Evolutionary conservation across 1,139 yeast genomes (phyloP).

Genomic region (Candida gigantensis): DNA sequence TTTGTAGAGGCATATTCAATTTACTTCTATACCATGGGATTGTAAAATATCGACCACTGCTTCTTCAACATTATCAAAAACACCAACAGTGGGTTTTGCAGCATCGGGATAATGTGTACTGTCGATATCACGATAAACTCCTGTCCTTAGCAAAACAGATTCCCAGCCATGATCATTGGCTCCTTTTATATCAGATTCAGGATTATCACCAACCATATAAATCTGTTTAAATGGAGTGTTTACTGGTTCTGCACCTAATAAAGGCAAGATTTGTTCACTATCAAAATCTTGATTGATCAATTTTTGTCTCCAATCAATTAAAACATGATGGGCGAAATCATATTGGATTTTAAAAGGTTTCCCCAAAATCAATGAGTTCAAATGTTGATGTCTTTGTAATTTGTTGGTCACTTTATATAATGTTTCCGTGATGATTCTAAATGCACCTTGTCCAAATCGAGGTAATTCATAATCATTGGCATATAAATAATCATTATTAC

Average conservation of each 20-base stretch:
- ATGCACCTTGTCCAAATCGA: conserved; percentile 92
- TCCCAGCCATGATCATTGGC: conserved; percentile 90
- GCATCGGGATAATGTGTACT: conserved; percentile 27
- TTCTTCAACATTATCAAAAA: conserved; percentile 48
- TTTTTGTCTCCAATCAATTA: conserved; percentile 58
- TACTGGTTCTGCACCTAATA: conserved; percentile 35
- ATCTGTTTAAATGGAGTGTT: conserved; percentile 55
- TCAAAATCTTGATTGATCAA: conserved; percentile 21
- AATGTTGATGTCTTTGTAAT: conserved; percentile 35
- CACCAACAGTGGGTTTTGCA: conserved; percentile 50
- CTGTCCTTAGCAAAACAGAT: conserved; percentile 78
- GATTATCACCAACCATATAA: conserved; percentile 96
- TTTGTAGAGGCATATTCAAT: too few species aligned
- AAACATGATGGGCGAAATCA: conserved; percentile 76
- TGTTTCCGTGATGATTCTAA: conserved; percentile 63
- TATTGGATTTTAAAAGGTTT: conserved; percentile 83
- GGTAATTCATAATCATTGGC: conserved; percentile 80
- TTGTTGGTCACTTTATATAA: conserved; percentile 61
- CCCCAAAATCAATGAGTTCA: conserved; percentile 70
- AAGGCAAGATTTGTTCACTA: conserved; percentile 34
- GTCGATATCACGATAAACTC: conserved; percentile 79
- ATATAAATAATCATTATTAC: conserved; percentile 89
- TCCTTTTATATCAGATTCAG: conserved; percentile 87
- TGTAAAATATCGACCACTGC: conserved; percentile 40
- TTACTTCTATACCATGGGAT: conserved; percentile 15